These are phyloP conservation scores for Linum usitatissimum DNA, from an alignment of 345 rosid genomes.

Conservation along the genomic window DNA sequence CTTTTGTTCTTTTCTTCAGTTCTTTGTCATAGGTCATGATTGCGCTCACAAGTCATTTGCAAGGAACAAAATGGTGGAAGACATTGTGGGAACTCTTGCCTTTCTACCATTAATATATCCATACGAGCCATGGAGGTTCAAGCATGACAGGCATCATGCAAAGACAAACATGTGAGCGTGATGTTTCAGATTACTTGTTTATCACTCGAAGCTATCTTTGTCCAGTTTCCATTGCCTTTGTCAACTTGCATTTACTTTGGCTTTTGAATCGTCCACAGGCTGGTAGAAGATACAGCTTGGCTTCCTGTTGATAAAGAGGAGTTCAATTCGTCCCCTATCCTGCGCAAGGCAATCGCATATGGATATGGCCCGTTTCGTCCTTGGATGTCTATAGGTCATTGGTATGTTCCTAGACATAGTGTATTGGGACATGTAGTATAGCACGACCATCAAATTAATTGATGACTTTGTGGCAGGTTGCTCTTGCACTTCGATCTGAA, in stretches of 20 bases:
- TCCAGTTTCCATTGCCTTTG: background rate
- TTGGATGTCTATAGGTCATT: conserved; percentile 94
- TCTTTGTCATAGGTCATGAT: conserved; percentile 98
- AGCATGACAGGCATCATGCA: conserved; percentile 92
- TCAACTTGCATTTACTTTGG: background rate
- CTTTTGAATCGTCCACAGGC: conserved; percentile 31
- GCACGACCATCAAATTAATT: background rate
- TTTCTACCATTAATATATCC: conserved; percentile 84
- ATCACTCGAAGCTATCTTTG: background rate
- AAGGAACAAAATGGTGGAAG: conserved; percentile 79
- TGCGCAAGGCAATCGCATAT: conserved; percentile 60
- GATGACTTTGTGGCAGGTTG: conserved; percentile 39
- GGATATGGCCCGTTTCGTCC: conserved; percentile 93
- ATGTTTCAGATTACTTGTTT: background rate
- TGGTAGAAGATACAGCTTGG: conserved; percentile 89
- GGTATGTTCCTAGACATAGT: conserved; percentile 29
- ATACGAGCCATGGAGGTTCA: conserved; percentile 92
- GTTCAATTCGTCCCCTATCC: conserved; percentile 44
- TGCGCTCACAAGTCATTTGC: conserved; percentile 97
- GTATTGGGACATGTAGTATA: background rate
- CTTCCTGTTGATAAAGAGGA: conserved; percentile 71
- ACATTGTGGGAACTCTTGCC: conserved; percentile 86
- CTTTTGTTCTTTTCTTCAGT: conserved; percentile 32
- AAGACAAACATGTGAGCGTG: conserved; percentile 76
- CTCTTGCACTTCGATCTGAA: conserved; percentile 68